phyloP scores from a whole-genome alignment of 768 basidiomycete genomes.

The Lyophyllum shimeji region DNA sequence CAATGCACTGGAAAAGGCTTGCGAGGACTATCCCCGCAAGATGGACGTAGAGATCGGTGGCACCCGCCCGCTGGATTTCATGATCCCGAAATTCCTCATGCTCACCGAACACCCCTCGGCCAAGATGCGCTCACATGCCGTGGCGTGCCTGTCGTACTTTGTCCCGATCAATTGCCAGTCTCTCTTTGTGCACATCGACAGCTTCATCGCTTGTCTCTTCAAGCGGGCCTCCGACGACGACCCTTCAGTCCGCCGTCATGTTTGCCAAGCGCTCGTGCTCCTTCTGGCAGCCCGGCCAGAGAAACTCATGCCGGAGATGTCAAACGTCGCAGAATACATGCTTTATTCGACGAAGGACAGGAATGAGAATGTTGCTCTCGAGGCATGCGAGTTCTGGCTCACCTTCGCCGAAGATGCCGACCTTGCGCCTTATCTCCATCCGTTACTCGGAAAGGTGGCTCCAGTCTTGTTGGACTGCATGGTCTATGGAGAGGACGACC shows the following conservation, averaged over 20 bases:
- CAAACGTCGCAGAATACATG: constrained; percentile 97
- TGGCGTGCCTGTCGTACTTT: constrained; percentile 94
- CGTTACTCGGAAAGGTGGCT: constrained; percentile 86
- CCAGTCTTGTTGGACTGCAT: constrained; percentile 97
- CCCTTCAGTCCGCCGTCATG: constrained; percentile 89
- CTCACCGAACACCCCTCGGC: constrained; percentile 82
- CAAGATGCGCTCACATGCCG: constrained; percentile 91
- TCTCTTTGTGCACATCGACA: constrained; percentile 88
- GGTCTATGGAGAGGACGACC: constrained; percentile 94
- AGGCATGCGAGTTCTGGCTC: constrained; percentile 99
- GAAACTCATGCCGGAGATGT: constrained; percentile 95
- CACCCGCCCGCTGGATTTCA: constrained; percentile 89
- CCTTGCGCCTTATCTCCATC: constrained; percentile 78
- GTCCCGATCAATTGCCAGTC: constrained; percentile 85
- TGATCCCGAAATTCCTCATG: constrained; percentile 93
- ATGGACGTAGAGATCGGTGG: constrained; percentile 93
- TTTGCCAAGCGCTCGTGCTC: constrained; percentile 93
- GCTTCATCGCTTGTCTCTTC: constrained; percentile 91
- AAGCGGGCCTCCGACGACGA: constrained; percentile 93
- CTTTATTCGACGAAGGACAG: constrained; percentile 97
- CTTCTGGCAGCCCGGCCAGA: constrained; percentile 92
- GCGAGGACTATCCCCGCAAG: constrained; percentile 95
- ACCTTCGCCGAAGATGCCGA: constrained; percentile 97
- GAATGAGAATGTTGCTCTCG: constrained; percentile 93
- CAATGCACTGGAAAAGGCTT: constrained; percentile 91